A percentile compares a stretch with the other conserved stretches of the same genome.
Evolutionary conservation across 2,329 filamentous ascomycete genomes (phyloP).

Genomic region (Curvularia spicifera): DNA sequence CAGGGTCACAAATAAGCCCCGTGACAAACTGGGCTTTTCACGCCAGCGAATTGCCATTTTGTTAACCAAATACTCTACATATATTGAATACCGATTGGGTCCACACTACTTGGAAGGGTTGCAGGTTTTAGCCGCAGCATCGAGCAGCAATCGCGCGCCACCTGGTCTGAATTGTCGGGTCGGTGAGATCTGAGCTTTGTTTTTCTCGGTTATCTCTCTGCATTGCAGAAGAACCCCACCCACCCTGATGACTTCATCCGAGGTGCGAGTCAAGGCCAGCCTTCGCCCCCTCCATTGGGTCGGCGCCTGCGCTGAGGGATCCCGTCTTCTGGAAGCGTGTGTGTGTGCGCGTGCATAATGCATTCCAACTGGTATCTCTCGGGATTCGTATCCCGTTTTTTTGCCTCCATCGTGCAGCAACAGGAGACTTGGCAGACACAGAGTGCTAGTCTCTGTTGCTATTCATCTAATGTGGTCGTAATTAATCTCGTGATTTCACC

Average conservation of each 20-base stretch:
- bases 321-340: slow-evolving; percentile 3
- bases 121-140: slow-evolving; percentile 17
- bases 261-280: slow-evolving; percentile 6
- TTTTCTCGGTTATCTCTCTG: slow-evolving; percentile 18
- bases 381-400: neutral
- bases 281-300: slow-evolving; percentile 22
- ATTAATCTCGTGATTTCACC: slow-evolving; percentile 17
- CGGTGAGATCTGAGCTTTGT: slow-evolving; percentile 17
- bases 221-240: slow-evolving; percentile 1
- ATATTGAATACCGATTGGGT: slow-evolving; percentile 25
- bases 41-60: neutral
- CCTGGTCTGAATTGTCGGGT: slow-evolving; percentile 13
- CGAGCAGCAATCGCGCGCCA: slow-evolving; percentile 7
- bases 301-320: slow-evolving; percentile 9
- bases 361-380: slow-evolving; percentile 10
- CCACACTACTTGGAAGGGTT: neutral
- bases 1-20: neutral
- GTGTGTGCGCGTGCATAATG: slow-evolving; percentile 2
- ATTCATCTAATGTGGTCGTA: neutral
- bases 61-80: slow-evolving; percentile 9
- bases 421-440: neutral
- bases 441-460: neutral
- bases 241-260: slow-evolving; percentile 26
- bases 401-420: slow-evolving; percentile 1
- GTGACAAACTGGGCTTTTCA: neutral